Evolutionary conservation across 352 stramenopile species (phyloP).

Genomic region (Phytophthora rubi): DNA sequence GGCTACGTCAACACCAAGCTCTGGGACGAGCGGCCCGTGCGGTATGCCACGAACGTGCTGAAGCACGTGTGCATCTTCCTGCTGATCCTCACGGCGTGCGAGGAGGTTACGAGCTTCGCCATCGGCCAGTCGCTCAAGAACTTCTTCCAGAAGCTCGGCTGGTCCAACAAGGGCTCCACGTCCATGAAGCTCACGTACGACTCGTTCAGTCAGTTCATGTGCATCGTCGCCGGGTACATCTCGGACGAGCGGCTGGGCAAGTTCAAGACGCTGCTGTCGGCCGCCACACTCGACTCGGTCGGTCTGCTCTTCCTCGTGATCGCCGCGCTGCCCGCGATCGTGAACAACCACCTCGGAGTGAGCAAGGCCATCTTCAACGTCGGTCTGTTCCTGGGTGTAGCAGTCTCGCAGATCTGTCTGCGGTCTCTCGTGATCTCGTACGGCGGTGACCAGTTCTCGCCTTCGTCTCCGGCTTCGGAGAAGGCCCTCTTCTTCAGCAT

Average conservation of each 20-base stretch:
- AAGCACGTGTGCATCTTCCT: conserved; percentile 4
- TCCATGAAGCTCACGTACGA: conserved; percentile 8
- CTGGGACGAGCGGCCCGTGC: conserved; percentile 1
- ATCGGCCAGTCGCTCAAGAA: conserved; percentile 10
- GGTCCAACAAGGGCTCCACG: conserved; percentile 2
- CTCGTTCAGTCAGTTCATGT: conserved; percentile 10
- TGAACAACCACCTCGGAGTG: conserved; percentile 2
- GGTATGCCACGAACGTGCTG: not conserved
- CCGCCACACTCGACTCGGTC: conserved; percentile 4
- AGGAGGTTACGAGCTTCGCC: conserved; percentile 8
- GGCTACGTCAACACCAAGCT: conserved; percentile 5
- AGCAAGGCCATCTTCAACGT: conserved; percentile 10
- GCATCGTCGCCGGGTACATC: conserved; percentile 7
- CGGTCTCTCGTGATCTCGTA: conserved; percentile 4
- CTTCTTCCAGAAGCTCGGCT: conserved; percentile 7
- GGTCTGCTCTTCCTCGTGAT: conserved; percentile 5
- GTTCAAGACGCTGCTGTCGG: conserved; percentile 9
- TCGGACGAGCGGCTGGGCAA: conserved; percentile 1
- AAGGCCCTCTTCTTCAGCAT: conserved; percentile 9
- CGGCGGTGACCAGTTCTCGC: conserved; percentile 4
- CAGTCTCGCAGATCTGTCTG: conserved; percentile 5
- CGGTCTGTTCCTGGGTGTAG: conserved; percentile 1
- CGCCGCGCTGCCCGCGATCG: not conserved
- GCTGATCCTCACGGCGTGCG: conserved; percentile 6
- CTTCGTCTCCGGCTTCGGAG: not conserved